Base-by-base conservation (phyloP, 192 early-diverging fungal species). In the Physocladia obscura region DNA sequence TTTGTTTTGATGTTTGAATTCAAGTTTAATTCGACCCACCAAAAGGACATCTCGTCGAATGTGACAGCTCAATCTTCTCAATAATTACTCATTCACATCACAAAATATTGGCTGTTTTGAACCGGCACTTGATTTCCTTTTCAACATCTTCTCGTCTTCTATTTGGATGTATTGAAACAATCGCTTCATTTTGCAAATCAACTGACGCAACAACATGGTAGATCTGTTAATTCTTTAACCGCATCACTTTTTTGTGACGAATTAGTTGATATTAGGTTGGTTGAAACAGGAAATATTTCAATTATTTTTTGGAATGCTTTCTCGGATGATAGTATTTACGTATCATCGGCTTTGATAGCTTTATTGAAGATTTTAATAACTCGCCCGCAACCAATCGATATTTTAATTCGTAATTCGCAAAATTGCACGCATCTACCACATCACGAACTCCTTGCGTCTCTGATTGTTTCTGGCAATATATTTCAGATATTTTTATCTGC, bases 301-400 rank as follows among this genome's bases (percentile, higher is more conserved):
- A 21, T 27, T 19, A 65, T 65, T 26, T 17, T 65, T 13, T 52
- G 49, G 63, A 17, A 30, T 26, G 63, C 63, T 4, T 65, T 65
- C n/a, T 37, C 26, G 21, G 63, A 65, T 36, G 63, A 65, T 2
- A 52, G 63, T 34, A 65, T 52, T 1, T 65, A 65, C 31, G 63
- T 65, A 35, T 30, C 63, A 32, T 21, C 63, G 22, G 21, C 63
- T 6, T 19, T 65, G 15, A 65, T 44, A 6, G 29, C 19, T 30
- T 2, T 65, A 8, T 13, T 65, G n/a, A 65, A 51, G 21, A 26
- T 32, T 32, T 32, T 65, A 31, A 65, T 65, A n/a, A 52, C 63
- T 4, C 19, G 19, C 17, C 50, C 63, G 8, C 8, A 22, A 19
- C 60, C 60, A 15, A 63, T 49, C 37, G 17, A 63, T 48, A n/a